Conservation (phyloP, 768 basidiomycete genomes). For the Suillus subaureus region DNA sequence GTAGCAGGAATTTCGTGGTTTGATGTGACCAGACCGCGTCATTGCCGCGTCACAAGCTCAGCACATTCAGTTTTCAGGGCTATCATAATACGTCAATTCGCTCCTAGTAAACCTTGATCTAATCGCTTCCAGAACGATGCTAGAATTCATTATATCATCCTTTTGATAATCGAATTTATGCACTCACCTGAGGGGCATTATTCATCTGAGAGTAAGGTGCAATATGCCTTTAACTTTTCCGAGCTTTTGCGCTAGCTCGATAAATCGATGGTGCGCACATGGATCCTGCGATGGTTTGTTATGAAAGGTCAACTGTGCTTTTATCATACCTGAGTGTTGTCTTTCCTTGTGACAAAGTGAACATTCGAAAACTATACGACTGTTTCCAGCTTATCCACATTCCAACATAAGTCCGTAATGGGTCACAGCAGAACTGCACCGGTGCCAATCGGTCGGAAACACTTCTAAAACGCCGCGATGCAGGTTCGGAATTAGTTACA, state of each 20-base stretch:
- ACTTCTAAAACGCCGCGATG: slow-evolving; percentile 35
- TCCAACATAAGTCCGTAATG: slow-evolving; percentile 33
- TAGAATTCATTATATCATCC: slow-evolving; percentile 21
- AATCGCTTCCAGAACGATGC: slow-evolving; percentile 38
- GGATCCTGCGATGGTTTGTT: slow-evolving; percentile 22
- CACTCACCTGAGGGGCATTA: slow-evolving; percentile 34
- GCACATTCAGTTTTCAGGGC: slow-evolving; percentile 28
- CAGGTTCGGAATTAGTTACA: slow-evolving; percentile 29
- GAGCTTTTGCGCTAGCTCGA: slow-evolving; percentile 10
- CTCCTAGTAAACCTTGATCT: slow-evolving; percentile 32
- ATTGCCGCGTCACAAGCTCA: slow-evolving; percentile 12
- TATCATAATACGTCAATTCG: slow-evolving; percentile 38
- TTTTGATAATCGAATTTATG: slow-evolving; percentile 18
- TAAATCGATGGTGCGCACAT: slow-evolving; percentile 22
- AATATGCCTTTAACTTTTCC: slow-evolving; percentile 13
- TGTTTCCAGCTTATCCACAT: slow-evolving; percentile 18
- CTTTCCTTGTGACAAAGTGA: slow-evolving; percentile 33
- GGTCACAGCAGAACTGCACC: slow-evolving; percentile 29
- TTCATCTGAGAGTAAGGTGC: slow-evolving; percentile 40
- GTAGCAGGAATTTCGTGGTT: background rate
- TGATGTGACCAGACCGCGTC: background rate
- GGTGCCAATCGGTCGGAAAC: slow-evolving; percentile 26
- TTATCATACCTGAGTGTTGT: slow-evolving; percentile 32
- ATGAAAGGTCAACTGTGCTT: slow-evolving; percentile 10
- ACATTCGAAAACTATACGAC: slow-evolving; percentile 35